Evolutionary conservation across 1,139 yeast genomes (phyloP), one percentile per base, ranked within the genome.

Genomic region (Blastobotrys proliferans): DNA sequence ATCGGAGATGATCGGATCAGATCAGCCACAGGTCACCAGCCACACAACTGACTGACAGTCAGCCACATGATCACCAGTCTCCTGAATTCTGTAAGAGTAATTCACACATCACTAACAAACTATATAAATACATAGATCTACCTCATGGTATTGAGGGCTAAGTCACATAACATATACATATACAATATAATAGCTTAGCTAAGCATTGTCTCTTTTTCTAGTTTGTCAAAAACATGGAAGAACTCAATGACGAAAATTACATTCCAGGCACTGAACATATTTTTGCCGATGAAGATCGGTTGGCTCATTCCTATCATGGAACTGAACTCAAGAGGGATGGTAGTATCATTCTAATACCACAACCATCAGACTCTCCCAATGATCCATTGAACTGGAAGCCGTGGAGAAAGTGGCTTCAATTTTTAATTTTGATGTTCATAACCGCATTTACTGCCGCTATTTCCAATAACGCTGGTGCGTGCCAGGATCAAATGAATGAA

Each of bases 371-470:
- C 45, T 73, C 79, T 3, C 73, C 74, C 13, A 75, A 77, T 52
- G 83, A 77, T 53, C 83, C 82, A 2, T 62, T 77, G 39, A 77
- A 76, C 55, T 73, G 77, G 77, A 60, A 74, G 1, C 49, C 45
- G 22, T 46, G 58, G 47, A 72, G 92, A 37, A 84, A 84, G 56
- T 49, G 64, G 17, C 67, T 77, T 66, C 87, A 83, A 56, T 74
- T 82, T 52, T 56, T 68, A 8, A 62, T 84, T 28, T 66, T 84
- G 48, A 72, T 81, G 14, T 76, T 82, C 51, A 74, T 83, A 45
- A 82, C 94, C 0, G 92, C 83, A 0, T 73, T 84, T 46, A 83
- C 94, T 0, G 92, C 92, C 2, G 94, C 94, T 8, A 82, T 87
- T 14, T 76, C 94, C 5, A 85, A 85, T 61, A 83, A 80, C 61